A percentile compares a stretch with the other conserved stretches of the same genome.
Conservation (phyloP, 352 stramenopile species). For the Pythium pectinolyticum region DNA sequence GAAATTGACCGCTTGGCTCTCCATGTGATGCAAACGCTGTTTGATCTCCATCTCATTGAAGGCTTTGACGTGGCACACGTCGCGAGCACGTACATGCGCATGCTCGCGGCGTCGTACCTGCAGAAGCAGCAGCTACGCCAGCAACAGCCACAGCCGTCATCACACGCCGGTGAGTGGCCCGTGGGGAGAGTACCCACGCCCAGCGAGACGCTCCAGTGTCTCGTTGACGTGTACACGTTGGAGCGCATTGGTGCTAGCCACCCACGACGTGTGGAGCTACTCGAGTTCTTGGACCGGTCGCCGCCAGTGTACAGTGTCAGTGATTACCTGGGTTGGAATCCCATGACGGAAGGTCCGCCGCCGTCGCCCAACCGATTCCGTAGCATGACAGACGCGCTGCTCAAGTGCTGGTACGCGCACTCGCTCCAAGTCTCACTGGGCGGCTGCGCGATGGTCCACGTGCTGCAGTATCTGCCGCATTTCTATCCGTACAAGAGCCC, state of each 20-base stretch:
- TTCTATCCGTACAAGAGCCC: slow-evolving; percentile 87
- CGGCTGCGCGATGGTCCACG: slow-evolving; percentile 67
- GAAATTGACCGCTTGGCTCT: no score
- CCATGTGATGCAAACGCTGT: slow-evolving; percentile 60
- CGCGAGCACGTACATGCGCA: slow-evolving; percentile 54
- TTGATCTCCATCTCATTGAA: slow-evolving; percentile 62
- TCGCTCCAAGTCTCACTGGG: slow-evolving; percentile 57
- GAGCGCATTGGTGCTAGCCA: slow-evolving; percentile 74
- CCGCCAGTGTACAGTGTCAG: slow-evolving; percentile 48
- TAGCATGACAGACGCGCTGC: slow-evolving; percentile 61
- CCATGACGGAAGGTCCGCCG: slow-evolving; percentile 37
- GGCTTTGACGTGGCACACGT: slow-evolving; percentile 43
- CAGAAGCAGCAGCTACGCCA: slow-evolving; percentile 40
- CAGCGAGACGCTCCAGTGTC: slow-evolving; percentile 13
- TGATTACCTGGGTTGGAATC: slow-evolving; percentile 86
- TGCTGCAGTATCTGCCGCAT: slow-evolving; percentile 67
- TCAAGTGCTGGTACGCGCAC: slow-evolving; percentile 69
- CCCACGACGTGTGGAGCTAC: slow-evolving; percentile 57
- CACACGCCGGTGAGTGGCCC: slow-evolving; percentile 35
- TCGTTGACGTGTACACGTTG: slow-evolving; percentile 60
- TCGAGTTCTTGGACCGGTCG: slow-evolving; percentile 57
- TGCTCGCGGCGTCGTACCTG: slow-evolving; percentile 56
- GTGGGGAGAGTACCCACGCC: slow-evolving; percentile 35
- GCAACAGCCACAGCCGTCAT: no score
- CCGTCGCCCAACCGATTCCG: slow-evolving; percentile 44